Percentiles rank a stretch among this genome's conserved stretches.
phyloP scores from a whole-genome alignment of 192 early-diverging fungal species.

The Oehlia diaphana region DNA sequence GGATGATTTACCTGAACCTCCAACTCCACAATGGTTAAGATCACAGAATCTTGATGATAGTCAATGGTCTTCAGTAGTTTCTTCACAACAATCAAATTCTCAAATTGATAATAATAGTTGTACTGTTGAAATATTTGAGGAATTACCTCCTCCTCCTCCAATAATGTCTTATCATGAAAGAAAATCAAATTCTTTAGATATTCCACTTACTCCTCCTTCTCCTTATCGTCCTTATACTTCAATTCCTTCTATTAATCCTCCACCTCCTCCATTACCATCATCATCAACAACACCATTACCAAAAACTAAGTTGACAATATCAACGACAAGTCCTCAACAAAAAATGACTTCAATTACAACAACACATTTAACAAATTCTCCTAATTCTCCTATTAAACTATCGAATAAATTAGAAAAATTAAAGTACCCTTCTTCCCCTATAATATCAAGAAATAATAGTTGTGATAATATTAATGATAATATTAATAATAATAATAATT shows the following conservation, averaged over 20 bases:
- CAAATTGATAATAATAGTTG: not conserved
- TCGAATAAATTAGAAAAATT: not conserved
- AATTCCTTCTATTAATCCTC: too few species aligned
- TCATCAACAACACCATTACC: not conserved
- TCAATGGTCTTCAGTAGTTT: not conserved
- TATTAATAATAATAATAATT: not conserved
- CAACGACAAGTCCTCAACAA: not conserved
- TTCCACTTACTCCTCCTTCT: constrained; percentile 21
- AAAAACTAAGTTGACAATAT: not conserved
- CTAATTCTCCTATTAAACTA: not conserved
- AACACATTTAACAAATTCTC: not conserved
- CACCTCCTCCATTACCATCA: not conserved
- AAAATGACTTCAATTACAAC: not conserved
- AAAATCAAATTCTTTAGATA: not conserved
- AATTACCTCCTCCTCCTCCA: not conserved
- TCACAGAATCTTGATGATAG: not conserved
- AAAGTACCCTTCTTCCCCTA: constrained; percentile 16
- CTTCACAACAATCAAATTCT: not conserved
- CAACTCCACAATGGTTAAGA: not conserved
- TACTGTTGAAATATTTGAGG: not conserved
- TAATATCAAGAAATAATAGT: not conserved
- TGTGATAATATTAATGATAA: not conserved
- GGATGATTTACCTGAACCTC: too few species aligned
- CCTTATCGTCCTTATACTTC: not conserved
- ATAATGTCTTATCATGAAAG: not conserved